Conservation (phyloP, 331 rosid species). For the Acacia pycnantha region DNA sequence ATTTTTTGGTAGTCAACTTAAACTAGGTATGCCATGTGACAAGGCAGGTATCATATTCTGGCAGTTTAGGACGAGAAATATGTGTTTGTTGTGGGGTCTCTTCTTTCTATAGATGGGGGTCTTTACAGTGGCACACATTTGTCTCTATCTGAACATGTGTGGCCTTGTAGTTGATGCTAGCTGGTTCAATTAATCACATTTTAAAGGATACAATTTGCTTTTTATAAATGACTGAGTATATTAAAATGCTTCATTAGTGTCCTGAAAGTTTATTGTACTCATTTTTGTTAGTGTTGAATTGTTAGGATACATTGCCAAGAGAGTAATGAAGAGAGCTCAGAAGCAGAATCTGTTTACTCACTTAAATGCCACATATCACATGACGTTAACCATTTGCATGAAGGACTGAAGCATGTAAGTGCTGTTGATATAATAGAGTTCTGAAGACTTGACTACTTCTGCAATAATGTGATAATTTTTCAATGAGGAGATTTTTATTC, state of each 20-base stretch:
- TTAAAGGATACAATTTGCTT: background rate
- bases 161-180: conserved; percentile 3
- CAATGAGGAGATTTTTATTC: background rate
- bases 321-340: conserved; percentile 98
- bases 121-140: background rate
- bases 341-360: conserved; percentile 90
- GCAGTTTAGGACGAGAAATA: background rate
- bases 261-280: conserved; percentile 22
- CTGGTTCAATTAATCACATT: conserved; percentile 19
- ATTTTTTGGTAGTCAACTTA: background rate
- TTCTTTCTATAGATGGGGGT: background rate
- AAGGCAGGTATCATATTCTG: background rate
- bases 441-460: conserved; percentile 5
- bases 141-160: background rate
- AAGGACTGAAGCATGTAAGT: conserved; percentile 97
- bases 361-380: conserved; percentile 99
- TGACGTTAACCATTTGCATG: conserved; percentile 97
- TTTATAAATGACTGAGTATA: background rate
- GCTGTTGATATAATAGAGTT: conserved; percentile 6
- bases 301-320: conserved; percentile 87
- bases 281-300: conserved; percentile 32
- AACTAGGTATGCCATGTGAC: background rate
- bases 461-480: background rate
- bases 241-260: conserved; percentile 16
- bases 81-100: background rate